phyloP scores from a whole-genome alignment of 805 yeast species.

The Kurtzmaniella fragi region DNA sequence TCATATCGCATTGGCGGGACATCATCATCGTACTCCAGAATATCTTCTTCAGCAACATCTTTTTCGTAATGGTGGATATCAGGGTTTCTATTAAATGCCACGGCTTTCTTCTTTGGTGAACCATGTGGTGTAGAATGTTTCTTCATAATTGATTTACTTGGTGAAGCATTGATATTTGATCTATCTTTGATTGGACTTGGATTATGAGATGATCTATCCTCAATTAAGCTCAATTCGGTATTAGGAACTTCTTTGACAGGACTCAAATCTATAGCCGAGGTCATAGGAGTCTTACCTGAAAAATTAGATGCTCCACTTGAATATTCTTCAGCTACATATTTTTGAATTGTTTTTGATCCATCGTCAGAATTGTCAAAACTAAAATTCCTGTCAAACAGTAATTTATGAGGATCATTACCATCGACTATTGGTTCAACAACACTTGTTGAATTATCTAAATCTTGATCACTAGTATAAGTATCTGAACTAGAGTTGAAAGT shows the following conservation, averaged over 20 bases:
- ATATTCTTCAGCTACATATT: not conserved
- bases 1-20: not conserved
- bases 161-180: conserved; percentile 15
- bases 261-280: conserved; percentile 13
- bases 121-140: conserved; percentile 11
- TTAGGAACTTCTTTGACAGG: conserved; percentile 1
- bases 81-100: conserved; percentile 28
- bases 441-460: conserved; percentile 4
- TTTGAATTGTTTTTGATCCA: conserved; percentile 8
- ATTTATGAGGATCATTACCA: not conserved
- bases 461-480: conserved; percentile 34
- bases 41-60: conserved; percentile 3
- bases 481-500: conserved; percentile 35
- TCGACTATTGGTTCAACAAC: not conserved
- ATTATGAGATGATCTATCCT: not conserved
- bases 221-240: not conserved
- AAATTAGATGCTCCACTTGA: conserved; percentile 19
- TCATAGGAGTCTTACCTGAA: conserved; percentile 20
- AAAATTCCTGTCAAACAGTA: conserved; percentile 18
- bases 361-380: conserved; percentile 11
- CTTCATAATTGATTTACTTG: conserved; percentile 37
- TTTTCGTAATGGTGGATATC: conserved; percentile 26
- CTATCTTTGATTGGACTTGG: not conserved
- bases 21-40: not conserved
- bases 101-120: conserved; percentile 35